Evolutionary conservation across 2,329 filamentous ascomycete genomes (phyloP), one percentile per base, ranked within the genome.

Genomic region (Xylariaceae sp.): DNA sequence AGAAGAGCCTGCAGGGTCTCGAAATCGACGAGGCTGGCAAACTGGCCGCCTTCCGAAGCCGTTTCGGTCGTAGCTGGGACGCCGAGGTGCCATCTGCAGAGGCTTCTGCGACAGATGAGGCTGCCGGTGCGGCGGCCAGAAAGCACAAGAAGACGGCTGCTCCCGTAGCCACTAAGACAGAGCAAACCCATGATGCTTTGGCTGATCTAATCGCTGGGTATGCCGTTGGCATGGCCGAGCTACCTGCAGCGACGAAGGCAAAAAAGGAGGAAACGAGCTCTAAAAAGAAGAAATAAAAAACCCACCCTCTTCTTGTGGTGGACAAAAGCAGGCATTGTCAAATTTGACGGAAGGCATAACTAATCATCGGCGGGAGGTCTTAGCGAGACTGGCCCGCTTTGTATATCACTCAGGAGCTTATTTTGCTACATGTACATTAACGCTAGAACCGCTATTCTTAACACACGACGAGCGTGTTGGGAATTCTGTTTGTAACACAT

Each of bases 21-120:
- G 92, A 98, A 68, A 81, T 94, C 48, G 92, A 98, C 63, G 92
- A 97, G 73, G 90, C 92, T 3, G 92, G 92, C 13, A 79, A 85
- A 59, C 67, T 98, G 56, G 85, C 83, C 36, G 85, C 86, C 39
- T 98, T 98, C 70, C 76, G 92, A 55, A 76, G 75, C 46, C 76
- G 85, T 41, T 98, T 89, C 69, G 92, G 92, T 17, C 72, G 83
- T 43, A 80, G 79, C 9, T 98, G 86, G 73, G 92, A 98, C 16
- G 67, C 60, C 8, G 65, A 59, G 41, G 54, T 54, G 21, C 51
- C 51, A 14, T 49, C 50, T 26, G 62, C 3, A 3, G 38, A 31
- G 12, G 31, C 23, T 3, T 19, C 18, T 8, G 29, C 55, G 18
- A 59, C 52, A 9, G 57, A 61, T 37, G 57, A 59, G 36, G 53